phyloP scores from a whole-genome alignment of 352 stramenopile species.

The Elongisporangium anandrum region DNA sequence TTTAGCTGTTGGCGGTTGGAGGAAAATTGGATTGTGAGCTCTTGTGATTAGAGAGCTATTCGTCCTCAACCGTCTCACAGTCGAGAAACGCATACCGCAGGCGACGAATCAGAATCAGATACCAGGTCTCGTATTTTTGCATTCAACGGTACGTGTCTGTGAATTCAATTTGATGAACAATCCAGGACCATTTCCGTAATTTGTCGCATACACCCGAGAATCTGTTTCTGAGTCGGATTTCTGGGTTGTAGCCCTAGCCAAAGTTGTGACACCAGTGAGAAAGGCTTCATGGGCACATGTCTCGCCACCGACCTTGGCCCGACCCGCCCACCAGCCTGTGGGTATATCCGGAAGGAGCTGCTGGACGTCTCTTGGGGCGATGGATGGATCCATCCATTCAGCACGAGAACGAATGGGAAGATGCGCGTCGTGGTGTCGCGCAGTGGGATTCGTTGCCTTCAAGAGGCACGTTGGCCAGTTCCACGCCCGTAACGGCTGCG shows the following conservation, averaged over 20 bases:
- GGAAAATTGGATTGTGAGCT: constrained; percentile 6
- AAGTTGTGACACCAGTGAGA: background rate
- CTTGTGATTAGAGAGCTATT: background rate
- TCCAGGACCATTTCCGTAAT: background rate
- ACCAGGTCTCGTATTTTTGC: background rate
- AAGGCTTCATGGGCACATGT: background rate
- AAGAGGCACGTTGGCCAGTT: constrained; percentile 1
- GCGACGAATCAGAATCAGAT: background rate
- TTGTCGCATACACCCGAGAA: background rate
- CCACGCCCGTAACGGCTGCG: background rate
- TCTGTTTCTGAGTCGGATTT: background rate
- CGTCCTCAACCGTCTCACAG: background rate
- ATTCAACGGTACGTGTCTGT: background rate
- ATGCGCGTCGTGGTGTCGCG: background rate
- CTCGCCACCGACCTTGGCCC: background rate
- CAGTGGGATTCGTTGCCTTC: background rate
- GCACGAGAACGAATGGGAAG: background rate
- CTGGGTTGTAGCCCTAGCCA: background rate
- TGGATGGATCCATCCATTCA: background rate
- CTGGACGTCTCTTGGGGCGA: background rate
- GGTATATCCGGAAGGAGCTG: background rate
- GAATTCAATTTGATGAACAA: background rate
- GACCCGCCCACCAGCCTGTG: background rate
- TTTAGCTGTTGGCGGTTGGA: constrained; percentile 2
- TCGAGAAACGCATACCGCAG: background rate